phyloP scores from a whole-genome alignment of 768 basidiomycete species.

The Gelatoporia subvermispora region DNA sequence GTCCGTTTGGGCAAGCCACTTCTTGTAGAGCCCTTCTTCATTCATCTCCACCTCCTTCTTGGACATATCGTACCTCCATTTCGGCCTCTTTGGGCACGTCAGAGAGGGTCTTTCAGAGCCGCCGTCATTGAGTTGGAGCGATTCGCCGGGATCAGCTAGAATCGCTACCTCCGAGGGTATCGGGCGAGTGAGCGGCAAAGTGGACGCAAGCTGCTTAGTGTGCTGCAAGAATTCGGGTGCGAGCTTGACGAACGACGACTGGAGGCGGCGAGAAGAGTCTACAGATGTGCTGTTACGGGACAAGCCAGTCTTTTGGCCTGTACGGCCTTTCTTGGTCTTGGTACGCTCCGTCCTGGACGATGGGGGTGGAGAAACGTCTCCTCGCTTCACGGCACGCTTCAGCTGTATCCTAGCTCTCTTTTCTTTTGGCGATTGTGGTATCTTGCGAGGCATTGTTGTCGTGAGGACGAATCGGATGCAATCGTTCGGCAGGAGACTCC shows the following conservation, averaged over 20 bases:
- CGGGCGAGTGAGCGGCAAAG: slow-evolving; percentile 51
- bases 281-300: slow-evolving; percentile 22
- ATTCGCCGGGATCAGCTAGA: slow-evolving; percentile 14
- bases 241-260: slow-evolving; percentile 67
- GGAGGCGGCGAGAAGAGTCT: slow-evolving; percentile 46
- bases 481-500: no score
- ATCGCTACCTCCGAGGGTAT: slow-evolving; percentile 38
- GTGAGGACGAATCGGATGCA: neutral
- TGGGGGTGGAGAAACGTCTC: slow-evolving; percentile 41
- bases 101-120: slow-evolving; percentile 12
- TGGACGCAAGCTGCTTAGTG: slow-evolving; percentile 52
- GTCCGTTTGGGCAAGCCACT: slow-evolving; percentile 73
- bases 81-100: slow-evolving; percentile 65
- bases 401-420: slow-evolving; percentile 70
- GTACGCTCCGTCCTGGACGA: slow-evolving; percentile 27
- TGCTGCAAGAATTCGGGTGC: slow-evolving; percentile 55
- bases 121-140: neutral
- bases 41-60: slow-evolving; percentile 89
- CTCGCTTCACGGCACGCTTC: slow-evolving; percentile 83
- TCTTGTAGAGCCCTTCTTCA: slow-evolving; percentile 78
- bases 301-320: slow-evolving; percentile 8
- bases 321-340: slow-evolving; percentile 3
- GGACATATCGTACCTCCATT: slow-evolving; percentile 81
- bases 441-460: slow-evolving; percentile 31
- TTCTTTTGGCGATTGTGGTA: slow-evolving; percentile 57